Conservation (phyloP, 331 rosid species). For the Malus hybrid region DNA sequence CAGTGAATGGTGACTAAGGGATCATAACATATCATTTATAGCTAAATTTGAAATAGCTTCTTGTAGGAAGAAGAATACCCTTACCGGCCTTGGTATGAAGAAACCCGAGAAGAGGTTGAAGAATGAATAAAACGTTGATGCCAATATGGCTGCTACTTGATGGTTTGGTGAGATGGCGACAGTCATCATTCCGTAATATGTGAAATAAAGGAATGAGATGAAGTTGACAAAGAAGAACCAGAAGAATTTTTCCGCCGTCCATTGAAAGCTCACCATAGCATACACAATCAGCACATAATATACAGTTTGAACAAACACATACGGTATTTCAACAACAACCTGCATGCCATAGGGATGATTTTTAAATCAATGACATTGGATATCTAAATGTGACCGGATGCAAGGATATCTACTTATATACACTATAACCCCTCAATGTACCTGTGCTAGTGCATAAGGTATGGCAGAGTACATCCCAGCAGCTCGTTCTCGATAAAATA, state of each 20-base stretch:
- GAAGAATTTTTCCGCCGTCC: conserved; percentile 60
- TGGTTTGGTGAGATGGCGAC: conserved; percentile 85
- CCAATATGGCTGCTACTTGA: conserved; percentile 75
- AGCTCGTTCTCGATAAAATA: conserved; percentile 84
- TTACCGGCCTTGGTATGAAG: conserved; percentile 79
- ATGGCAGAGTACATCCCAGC: conserved; percentile 93
- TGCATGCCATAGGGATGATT: conserved; percentile 20
- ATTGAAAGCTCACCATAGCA: conserved; percentile 70
- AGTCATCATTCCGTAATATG: conserved; percentile 95
- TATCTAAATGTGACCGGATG: not conserved
- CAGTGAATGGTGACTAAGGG: not conserved
- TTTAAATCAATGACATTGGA: too few species aligned
- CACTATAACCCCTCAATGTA: conserved; percentile 2
- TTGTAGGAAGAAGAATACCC: conserved; percentile 2
- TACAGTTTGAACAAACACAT: conserved; percentile 46
- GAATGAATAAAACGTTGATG: conserved; percentile 68
- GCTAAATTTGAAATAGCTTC: not conserved
- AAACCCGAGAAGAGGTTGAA: conserved; percentile 94
- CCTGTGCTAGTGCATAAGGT: conserved; percentile 90
- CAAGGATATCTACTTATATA: not conserved
- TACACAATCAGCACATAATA: conserved; percentile 58
- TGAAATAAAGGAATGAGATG: conserved; percentile 85
- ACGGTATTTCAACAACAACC: conserved; percentile 78
- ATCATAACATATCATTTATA: not conserved
- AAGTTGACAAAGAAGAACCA: conserved; percentile 83